phyloP scores from a whole-genome alignment of 495 filamentous ascomycete genomes.

The Jackrogersella minutella region DNA sequence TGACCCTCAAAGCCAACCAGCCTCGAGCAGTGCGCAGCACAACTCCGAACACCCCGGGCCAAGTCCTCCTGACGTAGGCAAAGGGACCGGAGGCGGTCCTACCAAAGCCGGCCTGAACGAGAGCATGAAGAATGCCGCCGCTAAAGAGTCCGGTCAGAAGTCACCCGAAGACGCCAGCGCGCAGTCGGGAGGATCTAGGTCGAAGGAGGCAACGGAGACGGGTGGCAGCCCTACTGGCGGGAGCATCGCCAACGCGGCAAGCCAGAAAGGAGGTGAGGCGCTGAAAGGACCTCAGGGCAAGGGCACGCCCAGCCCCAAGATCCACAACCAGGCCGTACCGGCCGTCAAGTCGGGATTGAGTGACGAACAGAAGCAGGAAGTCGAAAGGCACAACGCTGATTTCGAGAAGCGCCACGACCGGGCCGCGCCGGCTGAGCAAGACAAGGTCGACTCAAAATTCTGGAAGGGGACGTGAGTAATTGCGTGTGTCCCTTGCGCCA shows the following conservation, averaged over 20 bases:
- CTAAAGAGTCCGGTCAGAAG: constrained; percentile 31
- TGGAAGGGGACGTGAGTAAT: constrained; percentile 51
- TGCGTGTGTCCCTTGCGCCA: neutral
- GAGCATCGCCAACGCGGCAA: constrained; percentile 44
- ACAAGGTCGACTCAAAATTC: constrained; percentile 60
- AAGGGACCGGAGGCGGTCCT: constrained; percentile 36
- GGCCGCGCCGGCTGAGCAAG: constrained; percentile 47
- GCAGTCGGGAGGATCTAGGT: constrained; percentile 54
- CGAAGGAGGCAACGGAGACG: constrained; percentile 54
- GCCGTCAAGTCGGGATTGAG: constrained; percentile 48
- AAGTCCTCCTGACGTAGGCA: constrained; percentile 41
- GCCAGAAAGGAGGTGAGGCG: constrained; percentile 50
- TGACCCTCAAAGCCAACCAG: constrained; percentile 43
- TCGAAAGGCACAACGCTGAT: constrained; percentile 59
- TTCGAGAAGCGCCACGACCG: constrained; percentile 59
- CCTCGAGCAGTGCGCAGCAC: constrained; percentile 37
- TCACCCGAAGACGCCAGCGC: constrained; percentile 52
- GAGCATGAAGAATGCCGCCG: constrained; percentile 37
- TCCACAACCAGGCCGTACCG: constrained; percentile 51
- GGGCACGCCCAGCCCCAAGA: constrained; percentile 54
- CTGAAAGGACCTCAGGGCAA: constrained; percentile 52
- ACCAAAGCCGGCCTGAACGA: constrained; percentile 40
- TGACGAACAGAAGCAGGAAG: constrained; percentile 58
- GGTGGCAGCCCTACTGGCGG: constrained; percentile 42
- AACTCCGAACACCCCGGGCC: constrained; percentile 49